Evolutionary conservation across 441 rosid species (phyloP).

Genomic region (Geranium incanum): DNA sequence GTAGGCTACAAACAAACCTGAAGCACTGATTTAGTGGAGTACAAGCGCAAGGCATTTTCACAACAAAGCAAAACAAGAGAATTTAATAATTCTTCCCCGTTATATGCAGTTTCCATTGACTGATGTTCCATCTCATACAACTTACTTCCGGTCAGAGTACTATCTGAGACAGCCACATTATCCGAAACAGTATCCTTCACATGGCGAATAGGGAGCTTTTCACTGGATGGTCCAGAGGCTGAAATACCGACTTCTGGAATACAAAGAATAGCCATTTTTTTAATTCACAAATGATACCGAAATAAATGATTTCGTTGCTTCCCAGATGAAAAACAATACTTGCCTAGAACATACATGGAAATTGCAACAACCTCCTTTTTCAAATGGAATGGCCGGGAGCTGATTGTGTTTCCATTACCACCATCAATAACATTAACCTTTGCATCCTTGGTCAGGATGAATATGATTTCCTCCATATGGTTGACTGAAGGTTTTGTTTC

Average conservation of each 20-base stretch:
- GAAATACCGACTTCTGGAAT: slow-evolving; percentile 31
- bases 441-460: slow-evolving; percentile 48
- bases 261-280: slow-evolving; percentile 16
- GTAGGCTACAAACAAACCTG: slow-evolving; percentile 35
- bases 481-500: slow-evolving; percentile 28
- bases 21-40: slow-evolving; percentile 41
- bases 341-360: slow-evolving; percentile 58
- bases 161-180: slow-evolving; percentile 23
- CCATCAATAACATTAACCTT: slow-evolving; percentile 35
- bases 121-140: slow-evolving; percentile 21
- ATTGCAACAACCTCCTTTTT: slow-evolving; percentile 44
- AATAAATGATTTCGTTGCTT: slow-evolving; percentile 5
- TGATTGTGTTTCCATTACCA: slow-evolving; percentile 30
- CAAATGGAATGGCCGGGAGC: slow-evolving; percentile 38
- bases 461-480: slow-evolving; percentile 33
- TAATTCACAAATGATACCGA: slow-evolving; percentile 13
- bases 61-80: slow-evolving; percentile 47
- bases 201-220: slow-evolving; percentile 25
- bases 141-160: slow-evolving; percentile 23
- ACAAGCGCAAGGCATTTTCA: slow-evolving; percentile 42
- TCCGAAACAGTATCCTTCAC: slow-evolving; percentile 21
- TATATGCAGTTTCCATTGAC: slow-evolving; percentile 25
- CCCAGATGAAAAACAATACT: slow-evolving; percentile 24
- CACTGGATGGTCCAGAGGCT: slow-evolving; percentile 22
- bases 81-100: slow-evolving; percentile 28